Conservation (phyloP, 805 yeast genomes). For the Zygosaccharomyces bisporus region DNA sequence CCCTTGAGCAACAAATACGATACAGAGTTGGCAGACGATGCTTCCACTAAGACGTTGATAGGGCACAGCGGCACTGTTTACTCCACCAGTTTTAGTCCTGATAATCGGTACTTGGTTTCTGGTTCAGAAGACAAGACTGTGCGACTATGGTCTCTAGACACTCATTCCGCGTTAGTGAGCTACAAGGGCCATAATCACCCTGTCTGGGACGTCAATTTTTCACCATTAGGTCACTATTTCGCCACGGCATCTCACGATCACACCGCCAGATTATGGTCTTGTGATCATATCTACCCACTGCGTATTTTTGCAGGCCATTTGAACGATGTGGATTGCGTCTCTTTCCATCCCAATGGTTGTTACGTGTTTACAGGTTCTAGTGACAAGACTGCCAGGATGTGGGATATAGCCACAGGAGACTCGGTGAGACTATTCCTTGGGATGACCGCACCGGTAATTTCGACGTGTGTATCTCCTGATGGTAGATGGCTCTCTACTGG, state of each 20-base stretch:
- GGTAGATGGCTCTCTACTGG: constrained; percentile 96
- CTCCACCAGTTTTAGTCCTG: constrained; percentile 87
- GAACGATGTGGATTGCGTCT: constrained; percentile 91
- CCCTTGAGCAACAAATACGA: constrained; percentile 57
- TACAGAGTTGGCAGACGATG: constrained; percentile 38
- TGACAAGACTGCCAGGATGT: constrained; percentile 95
- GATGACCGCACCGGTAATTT: constrained; percentile 82
- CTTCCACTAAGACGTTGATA: constrained; percentile 43
- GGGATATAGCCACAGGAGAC: constrained; percentile 90
- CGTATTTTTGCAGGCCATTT: constrained; percentile 96
- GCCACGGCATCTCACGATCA: constrained; percentile 98
- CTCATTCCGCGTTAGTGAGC: constrained; percentile 83
- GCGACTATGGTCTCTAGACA: constrained; percentile 89
- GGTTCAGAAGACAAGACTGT: constrained; percentile 91
- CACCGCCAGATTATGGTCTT: constrained; percentile 96
- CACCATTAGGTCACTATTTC: constrained; percentile 95
- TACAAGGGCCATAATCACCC: constrained; percentile 96
- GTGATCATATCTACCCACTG: constrained; percentile 94
- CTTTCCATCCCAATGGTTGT: constrained; percentile 94
- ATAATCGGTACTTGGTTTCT: constrained; percentile 72
- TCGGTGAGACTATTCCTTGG: constrained; percentile 91
- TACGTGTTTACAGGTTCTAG: constrained; percentile 93
- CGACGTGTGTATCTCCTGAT: constrained; percentile 89
- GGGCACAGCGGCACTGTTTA: constrained; percentile 96
- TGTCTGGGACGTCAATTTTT: constrained; percentile 93